Conservation (phyloP, 805 yeast species). For the Yarrowia sp. region DNA sequence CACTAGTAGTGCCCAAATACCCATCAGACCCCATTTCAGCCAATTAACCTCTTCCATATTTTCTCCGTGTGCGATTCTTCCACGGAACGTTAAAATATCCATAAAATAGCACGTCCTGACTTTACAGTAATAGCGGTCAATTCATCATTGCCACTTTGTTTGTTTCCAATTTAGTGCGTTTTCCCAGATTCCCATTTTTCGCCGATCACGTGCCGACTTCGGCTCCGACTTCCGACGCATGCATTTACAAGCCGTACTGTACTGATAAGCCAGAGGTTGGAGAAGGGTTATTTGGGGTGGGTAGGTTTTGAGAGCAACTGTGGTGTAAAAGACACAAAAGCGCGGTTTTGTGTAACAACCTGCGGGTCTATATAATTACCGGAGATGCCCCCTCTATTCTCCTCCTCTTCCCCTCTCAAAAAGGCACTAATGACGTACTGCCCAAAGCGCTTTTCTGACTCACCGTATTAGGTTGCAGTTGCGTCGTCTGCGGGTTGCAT, state of each 20-base stretch:
- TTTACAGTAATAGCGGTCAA: no score
- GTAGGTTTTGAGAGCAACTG: not conserved
- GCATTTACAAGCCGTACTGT: constrained; percentile 9
- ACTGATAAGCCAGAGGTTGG: not conserved
- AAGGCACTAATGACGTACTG: not conserved
- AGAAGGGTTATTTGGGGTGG: not conserved
- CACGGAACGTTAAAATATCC: no score
- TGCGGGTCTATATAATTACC: not conserved
- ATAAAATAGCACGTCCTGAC: no score
- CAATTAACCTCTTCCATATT: no score
- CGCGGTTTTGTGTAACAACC: not conserved
- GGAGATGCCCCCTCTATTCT: not conserved
- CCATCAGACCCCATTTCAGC: no score
- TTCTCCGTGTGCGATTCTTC: no score
- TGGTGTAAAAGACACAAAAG: no score
- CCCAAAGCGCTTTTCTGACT: not conserved
- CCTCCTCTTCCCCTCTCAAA: not conserved
- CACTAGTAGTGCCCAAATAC: no score
- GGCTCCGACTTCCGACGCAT: not conserved
- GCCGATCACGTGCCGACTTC: not conserved
- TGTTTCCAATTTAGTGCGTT: not conserved
- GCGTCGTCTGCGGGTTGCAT: not conserved
- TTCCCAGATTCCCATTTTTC: not conserved
- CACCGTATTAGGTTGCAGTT: not conserved
- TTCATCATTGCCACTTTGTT: not conserved